A percentile compares a stretch with the other conserved stretches of the same genome.
Evolutionary conservation across 192 early-diverging fungal genomes (phyloP).

Genomic region (Diversispora epigaea): DNA sequence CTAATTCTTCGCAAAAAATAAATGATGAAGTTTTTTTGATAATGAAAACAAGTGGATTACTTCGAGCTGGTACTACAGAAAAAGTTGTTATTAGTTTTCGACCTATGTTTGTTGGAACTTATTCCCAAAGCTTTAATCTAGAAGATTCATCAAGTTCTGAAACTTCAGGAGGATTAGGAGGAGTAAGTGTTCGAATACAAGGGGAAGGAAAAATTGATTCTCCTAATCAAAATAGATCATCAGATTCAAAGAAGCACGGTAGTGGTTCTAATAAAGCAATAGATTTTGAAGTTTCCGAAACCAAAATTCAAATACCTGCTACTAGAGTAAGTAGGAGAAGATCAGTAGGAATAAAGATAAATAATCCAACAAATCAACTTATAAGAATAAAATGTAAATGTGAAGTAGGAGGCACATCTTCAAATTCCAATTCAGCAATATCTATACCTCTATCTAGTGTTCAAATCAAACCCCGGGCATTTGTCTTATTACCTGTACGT

Average conservation of each 20-base stretch:
- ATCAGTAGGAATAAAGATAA: slow-evolving; percentile 29
- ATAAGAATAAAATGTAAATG: slow-evolving; percentile 31
- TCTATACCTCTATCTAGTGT: slow-evolving; percentile 31
- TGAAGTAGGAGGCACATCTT: background rate
- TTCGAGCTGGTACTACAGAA: slow-evolving; percentile 26
- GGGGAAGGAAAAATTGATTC: slow-evolving; percentile 29
- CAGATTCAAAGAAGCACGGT: background rate
- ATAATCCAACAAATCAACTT: slow-evolving; percentile 24
- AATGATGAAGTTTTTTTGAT: slow-evolving; percentile 32
- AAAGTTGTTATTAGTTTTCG: slow-evolving; percentile 28
- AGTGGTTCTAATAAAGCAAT: background rate
- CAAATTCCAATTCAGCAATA: background rate
- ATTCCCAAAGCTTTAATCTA: slow-evolving; percentile 29
- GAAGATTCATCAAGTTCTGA: slow-evolving; percentile 30
- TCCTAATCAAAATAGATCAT: background rate
- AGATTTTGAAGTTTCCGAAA: slow-evolving; percentile 30
- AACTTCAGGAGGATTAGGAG: slow-evolving; percentile 18
- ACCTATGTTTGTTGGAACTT: slow-evolving; percentile 24
- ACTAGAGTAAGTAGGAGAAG: slow-evolving; percentile 29
- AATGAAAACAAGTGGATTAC: slow-evolving; percentile 28
- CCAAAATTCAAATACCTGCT: slow-evolving; percentile 14
- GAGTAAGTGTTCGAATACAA: slow-evolving; percentile 25
- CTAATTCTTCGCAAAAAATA: slow-evolving; percentile 23
- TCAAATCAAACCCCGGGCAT: slow-evolving; percentile 27
- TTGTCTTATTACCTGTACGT: slow-evolving; percentile 15